phyloP scores from a whole-genome alignment of 768 basidiomycete genomes.

The Mycena metata region DNA sequence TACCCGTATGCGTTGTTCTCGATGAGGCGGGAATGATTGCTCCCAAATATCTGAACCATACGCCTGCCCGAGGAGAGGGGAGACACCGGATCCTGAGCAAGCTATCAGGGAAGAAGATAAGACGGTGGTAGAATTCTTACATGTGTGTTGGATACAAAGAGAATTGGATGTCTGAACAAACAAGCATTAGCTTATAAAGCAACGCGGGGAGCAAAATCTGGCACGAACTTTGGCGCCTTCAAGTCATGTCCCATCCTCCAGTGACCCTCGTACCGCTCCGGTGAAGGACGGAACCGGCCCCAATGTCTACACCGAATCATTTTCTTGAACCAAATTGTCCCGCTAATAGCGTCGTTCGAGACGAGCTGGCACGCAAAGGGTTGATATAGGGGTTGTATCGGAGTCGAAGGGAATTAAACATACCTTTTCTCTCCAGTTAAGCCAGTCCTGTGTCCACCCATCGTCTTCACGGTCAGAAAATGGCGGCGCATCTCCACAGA shows the following conservation, averaged over 20 bases:
- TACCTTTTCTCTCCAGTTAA: conserved; percentile 18
- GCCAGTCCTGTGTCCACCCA: conserved; percentile 19
- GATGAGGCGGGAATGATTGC: conserved; percentile 17
- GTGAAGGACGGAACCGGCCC: conserved; percentile 20
- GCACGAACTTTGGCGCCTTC: background rate
- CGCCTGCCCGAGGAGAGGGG: conserved; percentile 23
- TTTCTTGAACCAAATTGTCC: conserved; percentile 16
- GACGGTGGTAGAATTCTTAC: background rate
- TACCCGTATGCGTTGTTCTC: conserved; percentile 24
- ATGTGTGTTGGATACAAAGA: conserved; percentile 29
- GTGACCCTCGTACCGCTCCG: conserved; percentile 19
- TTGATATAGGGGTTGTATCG: too few relatives aligned
- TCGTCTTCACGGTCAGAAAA: background rate
- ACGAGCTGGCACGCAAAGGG: conserved; percentile 5
- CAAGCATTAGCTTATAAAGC: background rate
- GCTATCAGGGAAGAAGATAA: background rate
- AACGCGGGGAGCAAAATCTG: background rate
- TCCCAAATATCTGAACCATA: conserved; percentile 21
- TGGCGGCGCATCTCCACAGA: conserved; percentile 25
- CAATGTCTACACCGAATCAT: conserved; percentile 27
- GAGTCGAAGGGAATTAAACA: background rate
- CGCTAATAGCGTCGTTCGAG: conserved; percentile 10
- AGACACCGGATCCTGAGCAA: conserved; percentile 15
- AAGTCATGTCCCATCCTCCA: conserved; percentile 29
- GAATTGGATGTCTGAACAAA: conserved; percentile 21